These are phyloP conservation scores for Nothophaeocryptopus gaeumannii DNA, from an alignment of 2,329 filamentous ascomycete genomes.

Conservation along the genomic window DNA sequence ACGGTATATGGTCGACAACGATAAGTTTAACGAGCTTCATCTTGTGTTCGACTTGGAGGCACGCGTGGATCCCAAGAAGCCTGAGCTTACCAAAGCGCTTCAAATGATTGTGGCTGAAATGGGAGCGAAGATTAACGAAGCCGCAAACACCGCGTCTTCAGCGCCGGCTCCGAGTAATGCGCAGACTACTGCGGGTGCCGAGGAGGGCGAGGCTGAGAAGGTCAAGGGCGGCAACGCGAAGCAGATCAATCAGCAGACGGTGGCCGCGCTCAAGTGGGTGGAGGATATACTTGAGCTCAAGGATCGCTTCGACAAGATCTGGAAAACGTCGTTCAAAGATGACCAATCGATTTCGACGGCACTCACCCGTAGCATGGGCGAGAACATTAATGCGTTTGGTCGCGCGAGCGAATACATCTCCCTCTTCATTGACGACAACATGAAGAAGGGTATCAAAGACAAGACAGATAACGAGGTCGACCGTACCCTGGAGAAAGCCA, in stretches of 20 bases:
- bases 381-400: constrained; percentile 86
- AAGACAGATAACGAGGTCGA: constrained; percentile 90
- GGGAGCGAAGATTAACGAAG: constrained; percentile 77
- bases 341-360: constrained; percentile 78
- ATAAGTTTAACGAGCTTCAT: constrained; percentile 72
- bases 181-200: constrained; percentile 47
- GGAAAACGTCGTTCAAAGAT: constrained; percentile 66
- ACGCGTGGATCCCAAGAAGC: constrained; percentile 72
- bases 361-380: constrained; percentile 80
- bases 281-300: constrained; percentile 84
- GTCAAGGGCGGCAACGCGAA: constrained; percentile 47
- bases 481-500: constrained; percentile 79
- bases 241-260: constrained; percentile 71
- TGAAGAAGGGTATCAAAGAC: constrained; percentile 89
- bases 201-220: constrained; percentile 49
- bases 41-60: constrained; percentile 77
- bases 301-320: constrained; percentile 82
- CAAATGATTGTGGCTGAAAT: constrained; percentile 74
- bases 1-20: constrained; percentile 86
- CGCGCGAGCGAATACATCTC: constrained; percentile 90
- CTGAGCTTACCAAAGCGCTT: constrained; percentile 66
- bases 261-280: constrained; percentile 90
- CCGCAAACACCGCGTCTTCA: constrained; percentile 55
- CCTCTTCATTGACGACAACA: constrained; percentile 92
- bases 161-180: constrained; percentile 48